These are phyloP conservation scores for Diaporthe ampelina DNA, from an alignment of 2,329 filamentous ascomycete species.

Conservation along the genomic window DNA sequence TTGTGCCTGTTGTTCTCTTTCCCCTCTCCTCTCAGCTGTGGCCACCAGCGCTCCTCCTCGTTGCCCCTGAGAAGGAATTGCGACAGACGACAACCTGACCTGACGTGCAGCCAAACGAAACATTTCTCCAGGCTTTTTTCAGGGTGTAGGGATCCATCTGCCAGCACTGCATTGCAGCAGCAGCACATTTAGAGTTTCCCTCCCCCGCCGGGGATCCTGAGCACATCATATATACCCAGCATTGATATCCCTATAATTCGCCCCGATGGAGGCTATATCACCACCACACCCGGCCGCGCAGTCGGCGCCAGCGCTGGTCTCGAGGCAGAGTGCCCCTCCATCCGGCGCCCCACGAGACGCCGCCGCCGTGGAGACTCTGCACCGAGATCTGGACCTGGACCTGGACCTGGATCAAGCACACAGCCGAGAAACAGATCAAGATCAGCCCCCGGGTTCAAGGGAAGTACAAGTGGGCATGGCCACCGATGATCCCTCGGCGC, in stretches of 20 bases:
- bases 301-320: conserved; percentile 23
- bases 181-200: conserved; percentile 19
- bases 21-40: neutral
- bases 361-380: too few species aligned
- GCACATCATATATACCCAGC: neutral
- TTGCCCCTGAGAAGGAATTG: conserved; percentile 9
- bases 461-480: conserved; percentile 10
- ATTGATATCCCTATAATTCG: neutral
- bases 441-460: neutral
- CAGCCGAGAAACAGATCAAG: neutral
- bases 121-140: neutral
- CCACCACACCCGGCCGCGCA: conserved; percentile 1
- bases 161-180: neutral
- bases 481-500: conserved; percentile 33
- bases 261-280: conserved; percentile 30
- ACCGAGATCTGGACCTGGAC: neutral
- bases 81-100: neutral
- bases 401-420: neutral
- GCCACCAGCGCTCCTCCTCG: neutral
- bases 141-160: conserved; percentile 29
- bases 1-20: neutral
- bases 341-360: neutral
- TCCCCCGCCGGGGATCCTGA: neutral
- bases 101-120: conserved; percentile 2
- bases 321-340: conserved; percentile 33